Evolutionary conservation across 1,284 basidiomycete species (phyloP).

Genomic region (Boletus sp.): DNA sequence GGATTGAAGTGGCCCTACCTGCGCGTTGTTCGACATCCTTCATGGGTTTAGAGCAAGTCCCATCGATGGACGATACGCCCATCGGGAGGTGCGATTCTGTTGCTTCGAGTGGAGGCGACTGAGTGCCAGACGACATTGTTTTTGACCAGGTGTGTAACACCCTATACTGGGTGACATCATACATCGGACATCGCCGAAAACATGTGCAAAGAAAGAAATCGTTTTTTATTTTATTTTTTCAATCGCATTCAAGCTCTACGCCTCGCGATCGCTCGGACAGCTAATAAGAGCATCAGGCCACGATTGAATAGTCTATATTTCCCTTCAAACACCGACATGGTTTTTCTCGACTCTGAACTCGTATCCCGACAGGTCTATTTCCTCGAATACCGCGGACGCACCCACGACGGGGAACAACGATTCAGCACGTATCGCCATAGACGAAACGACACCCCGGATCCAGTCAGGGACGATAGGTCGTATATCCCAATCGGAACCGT

Average conservation of each 20-base stretch:
- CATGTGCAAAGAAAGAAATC: conserved; percentile 22
- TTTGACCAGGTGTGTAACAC: too few species aligned
- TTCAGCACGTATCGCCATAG: conserved; percentile 59
- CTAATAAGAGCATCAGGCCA: background rate
- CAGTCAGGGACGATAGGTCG: conserved; percentile 79
- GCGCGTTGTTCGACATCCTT: conserved; percentile 38
- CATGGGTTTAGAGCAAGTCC: conserved; percentile 37
- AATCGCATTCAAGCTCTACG: background rate
- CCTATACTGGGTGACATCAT: conserved; percentile 36
- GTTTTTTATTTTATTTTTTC: too few species aligned
- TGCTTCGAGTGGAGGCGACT: conserved; percentile 57
- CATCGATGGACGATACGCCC: conserved; percentile 52
- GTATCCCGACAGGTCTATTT: conserved; percentile 59
- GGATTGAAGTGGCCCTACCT: conserved; percentile 23
- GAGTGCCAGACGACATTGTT: conserved; percentile 41
- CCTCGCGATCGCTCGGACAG: background rate
- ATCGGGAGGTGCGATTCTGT: conserved; percentile 50
- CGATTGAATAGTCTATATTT: background rate
- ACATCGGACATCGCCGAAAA: conserved; percentile 30
- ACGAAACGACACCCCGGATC: conserved; percentile 73
- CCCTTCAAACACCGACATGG: conserved; percentile 1
- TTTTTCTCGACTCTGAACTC: conserved; percentile 10
- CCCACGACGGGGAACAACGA: conserved; percentile 63
- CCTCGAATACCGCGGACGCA: conserved; percentile 53
- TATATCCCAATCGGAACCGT: conserved; percentile 68